Evolutionary conservation across 495 filamentous ascomycete species (phyloP).

Genomic region (Hypoxylon rickii): DNA sequence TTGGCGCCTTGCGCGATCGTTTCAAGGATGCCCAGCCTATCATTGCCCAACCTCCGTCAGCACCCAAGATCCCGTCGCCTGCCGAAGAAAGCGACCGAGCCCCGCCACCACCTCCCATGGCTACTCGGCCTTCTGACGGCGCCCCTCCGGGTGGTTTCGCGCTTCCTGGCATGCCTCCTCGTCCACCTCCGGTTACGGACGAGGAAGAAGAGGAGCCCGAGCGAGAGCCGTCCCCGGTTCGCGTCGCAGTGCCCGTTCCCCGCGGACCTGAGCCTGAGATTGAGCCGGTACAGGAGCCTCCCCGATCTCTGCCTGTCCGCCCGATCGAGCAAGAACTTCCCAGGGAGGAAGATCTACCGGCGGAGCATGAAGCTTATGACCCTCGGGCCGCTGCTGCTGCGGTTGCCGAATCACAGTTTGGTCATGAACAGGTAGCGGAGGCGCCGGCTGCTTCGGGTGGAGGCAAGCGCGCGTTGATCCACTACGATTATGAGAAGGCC

Average conservation of each 20-base stretch:
- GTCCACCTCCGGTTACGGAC: conserved; percentile 58
- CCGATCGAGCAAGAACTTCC: conserved; percentile 63
- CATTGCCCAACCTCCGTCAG: conserved; percentile 50
- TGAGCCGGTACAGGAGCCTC: conserved; percentile 53
- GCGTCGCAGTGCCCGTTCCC: conserved; percentile 83
- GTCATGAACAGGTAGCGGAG: conserved; percentile 36
- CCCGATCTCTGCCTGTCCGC: conserved; percentile 51
- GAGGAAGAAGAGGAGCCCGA: conserved; percentile 57
- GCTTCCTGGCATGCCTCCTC: conserved; percentile 72
- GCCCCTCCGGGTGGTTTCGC: conserved; percentile 63
- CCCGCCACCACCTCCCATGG: conserved; percentile 63
- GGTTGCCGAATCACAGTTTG: conserved; percentile 48
- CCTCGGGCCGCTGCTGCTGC: conserved; percentile 65
- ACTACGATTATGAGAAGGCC: conserved; percentile 96
- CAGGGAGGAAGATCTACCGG: conserved; percentile 64
- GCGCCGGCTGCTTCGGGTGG: conserved; percentile 37
- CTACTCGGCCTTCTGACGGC: conserved; percentile 55
- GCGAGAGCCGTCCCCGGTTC: conserved; percentile 72
- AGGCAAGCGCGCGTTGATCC: conserved; percentile 74
- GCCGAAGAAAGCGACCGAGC: conserved; percentile 47
- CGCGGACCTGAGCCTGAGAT: conserved; percentile 60
- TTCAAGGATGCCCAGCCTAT: conserved; percentile 74
- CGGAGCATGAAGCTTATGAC: conserved; percentile 65
- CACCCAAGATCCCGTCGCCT: conserved; percentile 38
- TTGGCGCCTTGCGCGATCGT: conserved; percentile 74